Base-by-base conservation (phyloP, 768 basidiomycete genomes). In the Sarcodon aspratus region DNA sequence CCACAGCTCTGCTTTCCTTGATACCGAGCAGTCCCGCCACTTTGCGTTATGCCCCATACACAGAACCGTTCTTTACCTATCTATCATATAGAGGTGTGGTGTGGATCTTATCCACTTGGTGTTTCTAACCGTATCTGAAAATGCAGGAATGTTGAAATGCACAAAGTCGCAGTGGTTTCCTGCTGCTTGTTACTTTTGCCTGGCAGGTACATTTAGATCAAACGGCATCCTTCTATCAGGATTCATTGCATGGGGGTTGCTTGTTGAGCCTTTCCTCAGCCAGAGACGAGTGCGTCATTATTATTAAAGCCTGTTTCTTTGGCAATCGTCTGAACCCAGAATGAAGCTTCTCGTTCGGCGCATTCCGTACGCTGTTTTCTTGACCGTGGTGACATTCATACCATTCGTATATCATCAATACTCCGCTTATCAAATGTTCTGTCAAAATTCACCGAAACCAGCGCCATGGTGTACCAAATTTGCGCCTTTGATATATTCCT, bases 21-120 rank as follows among this genome's bases (percentile, higher is more conserved):
- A 58, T 98, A 6, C 77, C 90, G 0, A 87, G 84, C 47, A 89
- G 91, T 42, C 93, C 93, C 2, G 74, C 76, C 0, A 80, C 85
- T 0, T 63, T 87, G 17, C 73, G 79, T 21, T 73, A 83, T 43
- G 81, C 83, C 0, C 75, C 85, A 0, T 95, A 87, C 62, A 79
- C 69, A 45, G 95, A 98, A 58, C 87, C 93, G 0, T 85, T 91
- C 62, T 94, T 88, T 63, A 85, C 93, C 0, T 76, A 77, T 51
- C 64, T 86, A 21, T 85, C 90, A 0, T 95, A 94, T 60, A 69
- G 64, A 58, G 90, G 86, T 71, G 59, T 48, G 13, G 10, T 37
- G 44, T 42, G 18, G 27, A 10, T 33, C 50, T 21, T 48, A 13
- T 12, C 36, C 15, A 11, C 40, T 46, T 12, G 44, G n/a, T 38